Conservation (phyloP, 345 rosid genomes). For the Euphorbia peplus region DNA sequence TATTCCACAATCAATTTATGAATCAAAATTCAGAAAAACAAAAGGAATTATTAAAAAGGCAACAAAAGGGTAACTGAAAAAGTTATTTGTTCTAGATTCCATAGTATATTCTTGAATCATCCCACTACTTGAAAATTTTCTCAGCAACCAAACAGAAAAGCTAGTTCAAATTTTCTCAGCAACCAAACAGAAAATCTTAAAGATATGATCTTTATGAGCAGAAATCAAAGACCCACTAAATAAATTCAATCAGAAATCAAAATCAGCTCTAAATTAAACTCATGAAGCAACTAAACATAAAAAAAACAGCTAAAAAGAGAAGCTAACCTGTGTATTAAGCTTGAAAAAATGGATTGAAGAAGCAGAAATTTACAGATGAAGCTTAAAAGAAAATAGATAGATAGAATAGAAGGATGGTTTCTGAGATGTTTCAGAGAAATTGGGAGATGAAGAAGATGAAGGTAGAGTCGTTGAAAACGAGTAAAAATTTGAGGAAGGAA, state of each 20-base stretch:
- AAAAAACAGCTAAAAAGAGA: neutral
- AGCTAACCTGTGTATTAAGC: neutral
- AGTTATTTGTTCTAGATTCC: conserved; percentile 7
- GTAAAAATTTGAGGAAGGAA: conserved; percentile 18
- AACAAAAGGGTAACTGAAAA: conserved; percentile 3
- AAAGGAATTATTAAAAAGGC: neutral
- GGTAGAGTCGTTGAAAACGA: conserved; percentile 29
- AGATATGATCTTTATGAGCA: neutral
- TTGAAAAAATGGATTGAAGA: too few species aligned
- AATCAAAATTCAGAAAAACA: neutral
- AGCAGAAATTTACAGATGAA: neutral
- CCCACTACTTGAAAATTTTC: too few species aligned
- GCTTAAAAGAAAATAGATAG: neutral
- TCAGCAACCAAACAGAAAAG: conserved; percentile 4
- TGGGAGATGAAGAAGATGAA: neutral
- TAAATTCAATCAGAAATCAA: neutral
- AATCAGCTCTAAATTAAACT: neutral
- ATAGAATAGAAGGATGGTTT: neutral
- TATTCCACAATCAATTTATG: conserved; percentile 6
- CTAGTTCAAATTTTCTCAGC: neutral
- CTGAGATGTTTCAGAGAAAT: conserved; percentile 4
- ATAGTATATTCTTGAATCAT: too few species aligned
- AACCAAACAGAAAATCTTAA: conserved; percentile 8
- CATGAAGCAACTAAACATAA: neutral
- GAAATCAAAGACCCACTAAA: neutral